phyloP scores from a whole-genome alignment of 106 monocot genomes.

The Dendrobium nobile region DNA sequence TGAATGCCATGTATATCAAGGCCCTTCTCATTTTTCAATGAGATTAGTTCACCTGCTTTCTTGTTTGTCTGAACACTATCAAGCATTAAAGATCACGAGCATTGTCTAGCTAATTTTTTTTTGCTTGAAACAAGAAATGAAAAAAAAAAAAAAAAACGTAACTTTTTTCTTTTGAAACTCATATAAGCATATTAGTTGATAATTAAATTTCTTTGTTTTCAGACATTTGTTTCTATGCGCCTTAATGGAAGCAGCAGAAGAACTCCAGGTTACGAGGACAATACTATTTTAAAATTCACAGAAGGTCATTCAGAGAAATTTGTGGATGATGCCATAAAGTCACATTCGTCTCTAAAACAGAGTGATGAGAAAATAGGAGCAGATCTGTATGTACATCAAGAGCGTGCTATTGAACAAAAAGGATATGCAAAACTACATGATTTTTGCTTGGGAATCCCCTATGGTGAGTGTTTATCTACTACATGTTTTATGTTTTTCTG shows the following conservation, averaged over 20 bases:
- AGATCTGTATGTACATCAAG: slow-evolving; percentile 1
- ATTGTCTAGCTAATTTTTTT: background rate
- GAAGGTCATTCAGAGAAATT: slow-evolving; percentile 11
- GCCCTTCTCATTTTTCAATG: background rate
- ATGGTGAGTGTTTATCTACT: slow-evolving; percentile 18
- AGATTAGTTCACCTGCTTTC: background rate
- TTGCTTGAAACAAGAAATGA: slow-evolving; percentile 1
- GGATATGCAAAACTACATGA: slow-evolving; percentile 34
- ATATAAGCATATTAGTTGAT: background rate
- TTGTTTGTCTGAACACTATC: background rate
- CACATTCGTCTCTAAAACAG: background rate
- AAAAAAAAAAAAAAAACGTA: background rate
- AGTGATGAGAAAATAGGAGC: slow-evolving; percentile 3
- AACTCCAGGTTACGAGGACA: slow-evolving; percentile 21
- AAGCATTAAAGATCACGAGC: background rate
- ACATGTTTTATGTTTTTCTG: background rate
- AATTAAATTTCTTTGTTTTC: background rate
- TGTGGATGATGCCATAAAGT: background rate
- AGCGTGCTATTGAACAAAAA: slow-evolving; percentile 13
- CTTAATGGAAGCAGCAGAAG: slow-evolving; percentile 13
- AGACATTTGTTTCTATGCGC: slow-evolving; percentile 25
- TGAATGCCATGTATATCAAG: background rate
- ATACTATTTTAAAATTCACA: slow-evolving; percentile 12
- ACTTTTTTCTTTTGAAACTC: background rate
- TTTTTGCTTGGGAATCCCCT: slow-evolving; percentile 40